Evolutionary conservation across 345 rosid genomes (phyloP).

Genomic region (Populus deltoides): DNA sequence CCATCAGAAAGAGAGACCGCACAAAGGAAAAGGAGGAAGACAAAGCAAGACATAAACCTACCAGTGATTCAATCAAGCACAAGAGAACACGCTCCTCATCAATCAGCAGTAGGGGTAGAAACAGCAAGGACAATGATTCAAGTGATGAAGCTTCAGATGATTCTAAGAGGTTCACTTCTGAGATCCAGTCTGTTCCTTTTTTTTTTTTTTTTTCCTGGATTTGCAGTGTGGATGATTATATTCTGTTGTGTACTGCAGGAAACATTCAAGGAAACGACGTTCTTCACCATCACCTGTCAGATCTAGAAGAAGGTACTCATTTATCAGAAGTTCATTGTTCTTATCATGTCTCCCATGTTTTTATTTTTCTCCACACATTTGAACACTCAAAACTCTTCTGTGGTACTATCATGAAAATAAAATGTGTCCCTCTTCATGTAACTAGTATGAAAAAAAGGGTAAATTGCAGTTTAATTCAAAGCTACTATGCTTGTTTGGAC

Average conservation of each 20-base stretch:
- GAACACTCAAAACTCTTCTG: background rate
- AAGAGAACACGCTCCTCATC: slow-evolving; percentile 70
- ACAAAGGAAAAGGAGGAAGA: slow-evolving; percentile 53
- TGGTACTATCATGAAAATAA: slow-evolving; percentile 1
- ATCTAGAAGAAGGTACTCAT: slow-evolving; percentile 77
- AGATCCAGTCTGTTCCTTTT: slow-evolving; percentile 12
- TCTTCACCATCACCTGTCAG: slow-evolving; percentile 79
- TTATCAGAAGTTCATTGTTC: slow-evolving; percentile 16
- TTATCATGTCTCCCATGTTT: background rate
- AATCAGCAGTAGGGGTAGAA: slow-evolving; percentile 48
- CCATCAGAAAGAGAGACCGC: slow-evolving; percentile 43
- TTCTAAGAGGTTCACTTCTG: slow-evolving; percentile 56
- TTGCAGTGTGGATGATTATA: slow-evolving; percentile 18
- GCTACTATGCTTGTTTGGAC: background rate
- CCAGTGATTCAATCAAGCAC: slow-evolving; percentile 56
- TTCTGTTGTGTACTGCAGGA: slow-evolving; percentile 46
- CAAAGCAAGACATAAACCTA: slow-evolving; percentile 39
- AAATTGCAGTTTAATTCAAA: background rate
- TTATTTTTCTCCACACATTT: background rate
- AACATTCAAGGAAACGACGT: slow-evolving; percentile 50
- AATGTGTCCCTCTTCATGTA: background rate
- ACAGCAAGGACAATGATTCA: slow-evolving; percentile 52
- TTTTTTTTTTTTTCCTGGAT: background rate
- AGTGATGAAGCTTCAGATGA: slow-evolving; percentile 68
- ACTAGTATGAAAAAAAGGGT: background rate